Evolutionary conservation across 805 yeast species (phyloP).

Genomic region (Ogataea thermomethanolica): DNA sequence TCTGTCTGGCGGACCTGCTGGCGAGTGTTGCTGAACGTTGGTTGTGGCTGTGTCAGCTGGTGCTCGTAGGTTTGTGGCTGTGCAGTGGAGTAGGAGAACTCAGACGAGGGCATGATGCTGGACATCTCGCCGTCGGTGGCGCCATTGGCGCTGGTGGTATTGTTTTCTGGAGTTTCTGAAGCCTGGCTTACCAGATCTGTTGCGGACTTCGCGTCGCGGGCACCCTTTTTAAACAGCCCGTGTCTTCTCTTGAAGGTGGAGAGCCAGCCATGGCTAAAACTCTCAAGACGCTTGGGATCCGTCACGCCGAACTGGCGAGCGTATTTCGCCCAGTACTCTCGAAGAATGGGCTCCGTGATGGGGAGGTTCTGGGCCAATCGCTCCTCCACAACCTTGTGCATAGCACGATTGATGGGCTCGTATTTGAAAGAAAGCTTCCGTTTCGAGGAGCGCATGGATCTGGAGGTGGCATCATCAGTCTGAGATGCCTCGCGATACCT

Average conservation of each 20-base stretch:
- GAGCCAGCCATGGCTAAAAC: conserved; percentile 63
- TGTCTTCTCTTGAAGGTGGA: conserved; percentile 58
- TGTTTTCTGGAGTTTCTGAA: too few species aligned
- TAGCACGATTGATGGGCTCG: conserved; percentile 54
- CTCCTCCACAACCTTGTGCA: conserved; percentile 51
- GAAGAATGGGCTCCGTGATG: conserved; percentile 50
- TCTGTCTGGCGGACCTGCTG: conserved; percentile 11
- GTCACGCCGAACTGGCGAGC: conserved; percentile 56
- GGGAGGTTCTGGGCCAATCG: conserved; percentile 42
- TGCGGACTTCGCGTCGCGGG: conserved; percentile 1
- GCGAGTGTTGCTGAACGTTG: conserved; percentile 11
- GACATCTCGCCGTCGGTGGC: conserved; percentile 9
- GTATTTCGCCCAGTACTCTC: conserved; percentile 54
- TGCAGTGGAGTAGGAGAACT: conserved; percentile 10
- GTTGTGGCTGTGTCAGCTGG: conserved; percentile 15
- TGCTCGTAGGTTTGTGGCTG: conserved; percentile 9
- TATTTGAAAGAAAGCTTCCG: conserved; percentile 52
- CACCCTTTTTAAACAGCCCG: conserved; percentile 26
- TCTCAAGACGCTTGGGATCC: conserved; percentile 53
- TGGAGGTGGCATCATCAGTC: conserved; percentile 20
- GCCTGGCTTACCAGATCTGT: not conserved
- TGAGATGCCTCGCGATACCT: conserved; percentile 38
- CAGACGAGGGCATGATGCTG: conserved; percentile 16
- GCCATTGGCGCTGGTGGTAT: not conserved
- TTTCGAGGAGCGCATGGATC: conserved; percentile 31